These are phyloP conservation scores for Phalaenopsis hybrid DNA, from an alignment of 116 monocot species.

Conservation along the genomic window DNA sequence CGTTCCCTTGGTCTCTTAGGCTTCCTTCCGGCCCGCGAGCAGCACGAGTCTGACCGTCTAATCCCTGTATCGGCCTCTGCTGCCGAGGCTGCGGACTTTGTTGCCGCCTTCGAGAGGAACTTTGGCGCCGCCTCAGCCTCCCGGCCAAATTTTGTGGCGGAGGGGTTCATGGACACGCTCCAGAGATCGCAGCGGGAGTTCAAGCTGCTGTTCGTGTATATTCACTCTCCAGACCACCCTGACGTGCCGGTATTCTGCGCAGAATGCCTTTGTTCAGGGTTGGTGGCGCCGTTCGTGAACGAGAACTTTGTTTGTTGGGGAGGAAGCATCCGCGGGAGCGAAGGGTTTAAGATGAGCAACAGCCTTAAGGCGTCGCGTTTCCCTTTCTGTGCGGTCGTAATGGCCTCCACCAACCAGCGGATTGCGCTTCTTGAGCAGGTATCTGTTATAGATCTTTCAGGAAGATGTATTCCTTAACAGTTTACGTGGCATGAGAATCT, in stretches of 20 bases:
- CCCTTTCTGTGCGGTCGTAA: slow-evolving; percentile 85
- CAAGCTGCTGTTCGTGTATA: slow-evolving; percentile 79
- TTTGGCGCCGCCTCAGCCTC: slow-evolving; percentile 14
- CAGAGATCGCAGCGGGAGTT: slow-evolving; percentile 75
- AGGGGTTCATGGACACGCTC: slow-evolving; percentile 86
- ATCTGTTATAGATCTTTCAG: not conserved
- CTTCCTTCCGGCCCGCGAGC: slow-evolving; percentile 19
- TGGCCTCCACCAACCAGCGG: slow-evolving; percentile 64
- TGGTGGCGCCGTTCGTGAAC: slow-evolving; percentile 68
- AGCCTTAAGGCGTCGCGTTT: slow-evolving; percentile 82
- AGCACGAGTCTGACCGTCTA: slow-evolving; percentile 18
- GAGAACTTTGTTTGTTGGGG: slow-evolving; percentile 96
- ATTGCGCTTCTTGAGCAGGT: slow-evolving; percentile 79
- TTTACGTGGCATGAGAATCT: not conserved
- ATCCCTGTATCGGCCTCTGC: slow-evolving; percentile 34
- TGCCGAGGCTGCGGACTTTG: slow-evolving; percentile 65
- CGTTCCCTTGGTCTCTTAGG: slow-evolving; percentile 54
- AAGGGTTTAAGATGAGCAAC: slow-evolving; percentile 98
- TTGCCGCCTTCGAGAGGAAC: slow-evolving; percentile 56
- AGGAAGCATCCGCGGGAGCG: slow-evolving; percentile 70
- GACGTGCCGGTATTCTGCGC: slow-evolving; percentile 73
- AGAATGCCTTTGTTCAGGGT: slow-evolving; percentile 44
- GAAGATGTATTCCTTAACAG: not conserved
- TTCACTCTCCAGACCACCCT: slow-evolving; percentile 92
- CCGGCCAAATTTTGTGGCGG: slow-evolving; percentile 50